Conservation (phyloP, 768 basidiomycete species). For the Lepiota brunneoincarnata region DNA sequence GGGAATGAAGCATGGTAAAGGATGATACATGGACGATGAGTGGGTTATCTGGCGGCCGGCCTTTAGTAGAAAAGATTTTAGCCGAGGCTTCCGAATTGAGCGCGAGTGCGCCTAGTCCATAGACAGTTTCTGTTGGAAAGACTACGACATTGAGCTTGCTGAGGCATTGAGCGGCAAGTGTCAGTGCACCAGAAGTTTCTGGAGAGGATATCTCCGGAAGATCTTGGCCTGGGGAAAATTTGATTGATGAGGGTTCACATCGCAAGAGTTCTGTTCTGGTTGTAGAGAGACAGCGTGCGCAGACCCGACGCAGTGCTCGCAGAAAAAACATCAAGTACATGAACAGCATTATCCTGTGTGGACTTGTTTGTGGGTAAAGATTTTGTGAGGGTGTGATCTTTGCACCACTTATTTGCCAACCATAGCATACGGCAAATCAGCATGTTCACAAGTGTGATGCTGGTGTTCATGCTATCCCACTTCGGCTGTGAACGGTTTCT, state of each 20-base stretch:
- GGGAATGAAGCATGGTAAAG: conserved; percentile 67
- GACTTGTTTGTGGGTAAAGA: conserved; percentile 1
- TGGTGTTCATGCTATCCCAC: no score
- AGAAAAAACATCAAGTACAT: conserved; percentile 25
- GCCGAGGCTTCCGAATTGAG: conserved; percentile 59
- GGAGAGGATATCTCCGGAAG: conserved; percentile 46
- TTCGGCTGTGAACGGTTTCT: no score
- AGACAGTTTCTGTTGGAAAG: conserved; percentile 98
- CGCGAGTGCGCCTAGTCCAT: conserved; percentile 92
- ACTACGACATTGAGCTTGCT: conserved; percentile 58
- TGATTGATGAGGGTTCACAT: conserved; percentile 64
- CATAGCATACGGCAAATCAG: no score
- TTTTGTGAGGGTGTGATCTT: no score
- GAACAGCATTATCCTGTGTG: conserved; percentile 8
- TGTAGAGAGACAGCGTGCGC: conserved; percentile 21
- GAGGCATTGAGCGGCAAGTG: conserved; percentile 54
- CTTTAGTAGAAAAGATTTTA: conserved; percentile 85
- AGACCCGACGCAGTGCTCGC: conserved; percentile 28
- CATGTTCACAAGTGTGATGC: no score
- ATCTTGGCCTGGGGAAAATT: conserved; percentile 45
- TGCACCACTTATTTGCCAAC: no score
- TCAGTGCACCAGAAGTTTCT: conserved; percentile 52
- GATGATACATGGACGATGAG: conserved; percentile 97
- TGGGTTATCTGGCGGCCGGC: conserved; percentile 93
- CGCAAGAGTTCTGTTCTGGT: conserved; percentile 42